Percentiles rank a stretch among this genome's conserved stretches.
Evolutionary conservation across 208 protist species (phyloP).

Genomic region (Crithidia expoeki): DNA sequence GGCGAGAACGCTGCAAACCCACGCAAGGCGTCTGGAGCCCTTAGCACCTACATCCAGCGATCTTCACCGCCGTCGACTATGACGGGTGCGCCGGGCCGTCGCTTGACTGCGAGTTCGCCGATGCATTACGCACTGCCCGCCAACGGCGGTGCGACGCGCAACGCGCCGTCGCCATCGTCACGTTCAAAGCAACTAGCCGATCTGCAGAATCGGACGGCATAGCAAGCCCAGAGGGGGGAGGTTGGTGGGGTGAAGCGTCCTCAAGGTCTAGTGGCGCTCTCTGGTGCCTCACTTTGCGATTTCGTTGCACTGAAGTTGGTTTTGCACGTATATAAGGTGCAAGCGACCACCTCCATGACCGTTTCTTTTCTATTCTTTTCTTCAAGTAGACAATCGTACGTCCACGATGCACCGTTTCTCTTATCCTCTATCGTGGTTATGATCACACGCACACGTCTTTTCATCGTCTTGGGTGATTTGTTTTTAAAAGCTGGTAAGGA

Average conservation of each 20-base stretch:
- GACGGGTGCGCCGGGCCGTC: not conserved
- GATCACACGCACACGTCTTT: too few relatives aligned
- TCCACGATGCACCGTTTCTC: too few relatives aligned
- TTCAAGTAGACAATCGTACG: too few relatives aligned
- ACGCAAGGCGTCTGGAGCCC: not conserved
- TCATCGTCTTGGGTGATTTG: too few relatives aligned
- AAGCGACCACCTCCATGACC: too few relatives aligned
- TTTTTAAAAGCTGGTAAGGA: too few relatives aligned
- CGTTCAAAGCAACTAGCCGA: not conserved
- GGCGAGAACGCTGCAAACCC: not conserved
- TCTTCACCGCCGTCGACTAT: not conserved
- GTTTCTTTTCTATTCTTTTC: too few relatives aligned
- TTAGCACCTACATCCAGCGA: not conserved
- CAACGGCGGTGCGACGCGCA: not conserved
- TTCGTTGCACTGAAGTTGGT: too few relatives aligned
- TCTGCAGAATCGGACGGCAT: not conserved
- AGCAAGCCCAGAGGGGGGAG: not conserved
- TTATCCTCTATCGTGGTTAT: too few relatives aligned
- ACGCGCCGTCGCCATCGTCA: too few relatives aligned
- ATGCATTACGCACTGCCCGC: not conserved
- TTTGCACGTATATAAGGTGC: too few relatives aligned
- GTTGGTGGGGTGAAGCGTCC: not conserved
- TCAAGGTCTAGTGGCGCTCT: not conserved
- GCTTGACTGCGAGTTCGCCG: constrained; percentile 1
- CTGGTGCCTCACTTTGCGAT: too few relatives aligned